Conservation (phyloP, 306 rosid genomes). For the Comarum palustre region DNA sequence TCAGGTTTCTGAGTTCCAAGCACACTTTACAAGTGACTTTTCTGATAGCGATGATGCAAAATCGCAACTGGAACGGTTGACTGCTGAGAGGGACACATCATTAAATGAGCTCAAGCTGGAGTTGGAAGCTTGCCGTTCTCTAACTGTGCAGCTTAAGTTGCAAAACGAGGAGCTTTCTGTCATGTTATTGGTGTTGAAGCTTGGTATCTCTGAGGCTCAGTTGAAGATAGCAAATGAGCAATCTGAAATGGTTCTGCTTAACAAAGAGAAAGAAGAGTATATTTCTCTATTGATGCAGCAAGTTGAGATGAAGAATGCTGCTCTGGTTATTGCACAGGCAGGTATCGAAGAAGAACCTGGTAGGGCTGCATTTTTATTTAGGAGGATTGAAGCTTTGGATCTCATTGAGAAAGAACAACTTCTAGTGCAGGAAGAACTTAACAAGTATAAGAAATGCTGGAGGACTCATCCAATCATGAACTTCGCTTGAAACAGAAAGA, state of each 20-base stretch:
- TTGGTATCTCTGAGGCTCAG: constrained; percentile 58
- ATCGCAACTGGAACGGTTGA: constrained; percentile 40
- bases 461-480: constrained; percentile 50
- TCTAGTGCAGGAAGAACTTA: constrained; percentile 43
- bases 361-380: constrained; percentile 31
- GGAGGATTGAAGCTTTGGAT: constrained; percentile 44
- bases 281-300: constrained; percentile 44
- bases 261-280: constrained; percentile 43
- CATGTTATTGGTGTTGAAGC: constrained; percentile 56
- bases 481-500: constrained; percentile 36
- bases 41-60: constrained; percentile 43
- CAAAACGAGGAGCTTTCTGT: constrained; percentile 66
- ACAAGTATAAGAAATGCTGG: constrained; percentile 48
- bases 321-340: constrained; percentile 33
- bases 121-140: constrained; percentile 47
- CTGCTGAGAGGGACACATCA: constrained; percentile 35
- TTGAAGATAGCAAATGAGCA: constrained; percentile 39
- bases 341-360: constrained; percentile 34
- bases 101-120: constrained; percentile 30
- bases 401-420: constrained; percentile 34
- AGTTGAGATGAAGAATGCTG: constrained; percentile 56
- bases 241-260: constrained; percentile 34
- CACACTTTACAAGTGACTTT: constrained; percentile 31
- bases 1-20: constrained; percentile 55
- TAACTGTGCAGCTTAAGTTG: constrained; percentile 51